These are phyloP conservation scores for Sutorius eximius DNA, from an alignment of 1,284 basidiomycete species.

Conservation along the genomic window DNA sequence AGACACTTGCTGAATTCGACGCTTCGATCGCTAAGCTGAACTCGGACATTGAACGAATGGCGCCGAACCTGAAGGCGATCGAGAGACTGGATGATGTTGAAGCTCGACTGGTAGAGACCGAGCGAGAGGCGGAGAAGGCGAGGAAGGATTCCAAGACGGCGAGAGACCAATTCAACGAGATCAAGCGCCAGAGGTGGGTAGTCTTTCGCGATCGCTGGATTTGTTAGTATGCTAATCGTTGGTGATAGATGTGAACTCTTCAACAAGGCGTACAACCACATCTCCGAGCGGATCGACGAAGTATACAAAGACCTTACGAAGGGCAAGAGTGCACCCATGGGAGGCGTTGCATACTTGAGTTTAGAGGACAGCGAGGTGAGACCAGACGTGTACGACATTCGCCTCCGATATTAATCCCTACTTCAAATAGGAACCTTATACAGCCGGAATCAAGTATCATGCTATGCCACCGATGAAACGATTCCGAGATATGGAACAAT, in stretches of 20 bases:
- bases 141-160: constrained; percentile 85
- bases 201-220: not conserved
- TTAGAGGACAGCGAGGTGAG: constrained; percentile 92
- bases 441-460: constrained; percentile 95
- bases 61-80: constrained; percentile 95
- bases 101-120: constrained; percentile 68
- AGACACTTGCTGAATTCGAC: constrained; percentile 75
- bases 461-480: constrained; percentile 99
- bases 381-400: not conserved
- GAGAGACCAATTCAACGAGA: constrained; percentile 86
- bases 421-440: constrained; percentile 82
- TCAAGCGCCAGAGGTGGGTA: constrained; percentile 78
- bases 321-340: constrained; percentile 89
- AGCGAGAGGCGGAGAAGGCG: constrained; percentile 75
- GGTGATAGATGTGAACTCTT: constrained; percentile 73
- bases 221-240: not conserved
- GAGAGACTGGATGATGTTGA: constrained; percentile 95
- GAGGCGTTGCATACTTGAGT: constrained; percentile 94
- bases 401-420: constrained; percentile 3
- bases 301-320: constrained; percentile 99
- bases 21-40: constrained; percentile 72
- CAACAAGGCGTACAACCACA: constrained; percentile 96
- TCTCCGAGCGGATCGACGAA: constrained; percentile 89
- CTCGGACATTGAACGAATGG: constrained; percentile 89
- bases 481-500: constrained; percentile 98